phyloP scores from a whole-genome alignment of 2,329 filamentous ascomycete genomes.

The Phyllosticta citriasiana region DNA sequence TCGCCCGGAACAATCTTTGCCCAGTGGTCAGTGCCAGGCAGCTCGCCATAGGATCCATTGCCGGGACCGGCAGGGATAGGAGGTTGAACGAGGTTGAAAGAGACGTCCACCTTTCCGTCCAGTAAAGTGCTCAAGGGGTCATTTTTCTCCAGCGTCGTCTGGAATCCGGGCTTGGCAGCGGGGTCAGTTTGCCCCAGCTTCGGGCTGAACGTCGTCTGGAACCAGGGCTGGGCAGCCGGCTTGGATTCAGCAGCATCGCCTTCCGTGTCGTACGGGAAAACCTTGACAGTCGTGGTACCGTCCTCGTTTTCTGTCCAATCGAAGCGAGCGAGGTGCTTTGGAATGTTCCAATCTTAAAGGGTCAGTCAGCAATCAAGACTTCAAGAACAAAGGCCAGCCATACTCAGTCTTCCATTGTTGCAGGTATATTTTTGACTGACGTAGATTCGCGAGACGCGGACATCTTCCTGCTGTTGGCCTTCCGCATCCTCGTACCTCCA shows the following conservation, averaged over 20 bases:
- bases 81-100: background rate
- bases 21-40: background rate
- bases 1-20: background rate
- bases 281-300: background rate
- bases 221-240: background rate
- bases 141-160: background rate
- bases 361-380: background rate
- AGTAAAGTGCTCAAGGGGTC: background rate
- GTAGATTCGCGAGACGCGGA: background rate
- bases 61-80: background rate
- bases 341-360: slow-evolving; percentile 24
- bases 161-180: background rate
- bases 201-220: background rate
- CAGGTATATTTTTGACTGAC: background rate
- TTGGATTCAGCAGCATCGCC: background rate
- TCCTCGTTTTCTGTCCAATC: slow-evolving; percentile 8
- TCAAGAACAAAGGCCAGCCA: background rate
- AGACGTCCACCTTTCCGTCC: background rate
- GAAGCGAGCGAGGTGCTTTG: slow-evolving; percentile 26
- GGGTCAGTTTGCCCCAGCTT: too few relatives aligned
- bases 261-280: background rate
- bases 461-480: background rate
- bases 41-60: background rate
- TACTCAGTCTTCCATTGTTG: background rate
- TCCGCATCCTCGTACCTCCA: slow-evolving; percentile 10